phyloP scores from a whole-genome alignment of 768 basidiomycete genomes.

The Cantharellus anzutake region DNA sequence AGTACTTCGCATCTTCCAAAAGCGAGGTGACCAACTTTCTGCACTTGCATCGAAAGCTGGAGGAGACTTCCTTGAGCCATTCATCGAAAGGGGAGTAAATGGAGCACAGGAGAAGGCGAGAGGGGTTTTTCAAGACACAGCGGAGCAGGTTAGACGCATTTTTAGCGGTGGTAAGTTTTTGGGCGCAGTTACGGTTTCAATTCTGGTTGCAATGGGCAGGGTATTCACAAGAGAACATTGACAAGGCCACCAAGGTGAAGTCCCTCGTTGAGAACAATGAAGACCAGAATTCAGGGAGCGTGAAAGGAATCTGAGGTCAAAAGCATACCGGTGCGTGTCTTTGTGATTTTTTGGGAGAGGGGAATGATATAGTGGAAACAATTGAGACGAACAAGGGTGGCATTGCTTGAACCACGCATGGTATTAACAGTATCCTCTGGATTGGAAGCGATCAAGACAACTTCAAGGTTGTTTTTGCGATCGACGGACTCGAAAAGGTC shows the following conservation, averaged over 20 bases:
- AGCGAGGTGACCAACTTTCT: conserved; percentile 14
- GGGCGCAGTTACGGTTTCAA: no score
- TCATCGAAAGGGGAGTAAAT: conserved; percentile 15
- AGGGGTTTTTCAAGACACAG: conserved; percentile 13
- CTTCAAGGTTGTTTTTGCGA: not conserved
- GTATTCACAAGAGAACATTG: no score
- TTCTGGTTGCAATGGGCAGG: no score
- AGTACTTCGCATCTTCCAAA: conserved; percentile 14
- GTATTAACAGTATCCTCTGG: not conserved
- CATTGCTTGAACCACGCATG: not conserved
- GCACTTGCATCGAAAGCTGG: conserved; percentile 17
- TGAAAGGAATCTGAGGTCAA: no score
- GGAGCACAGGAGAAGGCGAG: conserved; percentile 14
- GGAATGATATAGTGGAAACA: no score
- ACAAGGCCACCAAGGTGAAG: no score
- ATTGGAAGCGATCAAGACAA: not conserved
- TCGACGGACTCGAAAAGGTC: not conserved
- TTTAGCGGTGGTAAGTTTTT: conserved; percentile 12
- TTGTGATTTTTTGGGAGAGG: no score
- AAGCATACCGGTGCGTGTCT: no score
- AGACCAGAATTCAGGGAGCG: no score
- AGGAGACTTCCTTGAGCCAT: conserved; percentile 12
- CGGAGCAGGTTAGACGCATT: conserved; percentile 11
- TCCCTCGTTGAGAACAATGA: no score
- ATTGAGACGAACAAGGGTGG: not conserved